Percentiles rank a stretch among this genome's conserved stretches.
These are phyloP conservation scores for Hypholoma sublateritium DNA, from an alignment of 768 basidiomycete species.

Conservation along the genomic window DNA sequence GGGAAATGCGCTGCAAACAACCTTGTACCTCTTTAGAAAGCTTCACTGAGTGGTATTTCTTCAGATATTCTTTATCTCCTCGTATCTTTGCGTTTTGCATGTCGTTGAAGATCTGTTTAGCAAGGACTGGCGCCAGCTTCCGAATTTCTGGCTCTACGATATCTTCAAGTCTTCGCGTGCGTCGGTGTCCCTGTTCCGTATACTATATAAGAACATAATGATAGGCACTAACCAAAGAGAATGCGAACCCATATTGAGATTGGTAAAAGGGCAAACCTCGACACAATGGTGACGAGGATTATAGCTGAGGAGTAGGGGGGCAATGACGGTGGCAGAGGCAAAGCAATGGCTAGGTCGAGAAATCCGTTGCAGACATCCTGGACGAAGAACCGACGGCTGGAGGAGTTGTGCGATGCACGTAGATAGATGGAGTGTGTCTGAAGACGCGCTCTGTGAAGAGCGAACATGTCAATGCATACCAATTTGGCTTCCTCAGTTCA, in stretches of 20 bases:
- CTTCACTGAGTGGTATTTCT: conserved; percentile 47
- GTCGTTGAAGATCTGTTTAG: conserved; percentile 41
- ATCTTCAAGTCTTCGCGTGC: conserved; percentile 61
- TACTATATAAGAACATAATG: conserved; percentile 12
- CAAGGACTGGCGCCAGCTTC: conserved; percentile 43
- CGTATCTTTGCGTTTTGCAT: conserved; percentile 59
- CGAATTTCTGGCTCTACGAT: conserved; percentile 57
- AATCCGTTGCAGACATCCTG: conserved; percentile 61
- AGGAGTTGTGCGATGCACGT: conserved; percentile 10
- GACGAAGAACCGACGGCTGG: conserved; percentile 32
- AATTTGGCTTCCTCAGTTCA: not conserved
- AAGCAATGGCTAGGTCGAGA: conserved; percentile 70
- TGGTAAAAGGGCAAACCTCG: conserved; percentile 66
- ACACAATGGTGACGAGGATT: conserved; percentile 61
- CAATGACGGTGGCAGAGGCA: conserved; percentile 68
- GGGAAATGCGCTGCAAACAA: not conserved
- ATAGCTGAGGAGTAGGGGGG: conserved; percentile 78
- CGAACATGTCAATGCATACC: conserved; percentile 27
- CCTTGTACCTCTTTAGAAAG: conserved; percentile 46
- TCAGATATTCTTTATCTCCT: conserved; percentile 53
- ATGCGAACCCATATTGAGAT: conserved; percentile 73
- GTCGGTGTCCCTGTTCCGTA: conserved; percentile 52
- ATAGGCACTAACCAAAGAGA: not conserved
- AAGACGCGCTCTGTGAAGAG: conserved; percentile 29
- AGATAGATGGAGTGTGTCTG: conserved; percentile 18